Evolutionary conservation across 2,329 filamentous ascomycete genomes (phyloP), one percentile per base, ranked within the genome.

Genomic region (Venturia effusa): DNA sequence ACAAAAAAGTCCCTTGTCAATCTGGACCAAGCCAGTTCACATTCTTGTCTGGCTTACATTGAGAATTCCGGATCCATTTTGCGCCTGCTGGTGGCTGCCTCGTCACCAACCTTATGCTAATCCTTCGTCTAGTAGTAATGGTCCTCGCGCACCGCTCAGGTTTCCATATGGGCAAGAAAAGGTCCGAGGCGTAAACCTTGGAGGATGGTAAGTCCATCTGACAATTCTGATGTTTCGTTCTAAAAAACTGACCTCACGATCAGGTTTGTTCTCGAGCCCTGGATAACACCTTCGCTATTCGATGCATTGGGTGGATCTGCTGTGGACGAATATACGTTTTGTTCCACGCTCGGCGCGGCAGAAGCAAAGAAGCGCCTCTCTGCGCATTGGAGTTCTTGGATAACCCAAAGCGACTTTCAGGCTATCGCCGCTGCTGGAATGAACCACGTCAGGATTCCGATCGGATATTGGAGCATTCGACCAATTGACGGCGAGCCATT

Each of bases 381-480:
- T 73, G 82, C 89, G 66, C 94, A 99, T 75, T 99, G 99, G 76
- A 87, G 92, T 1, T 85, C 84, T 0, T 99, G 96, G 71, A 86
- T 97, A 48, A 92, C 85, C 0, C 90, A 95, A 72, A 79, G 88
- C 64, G 92, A 90, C 2, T 96, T 97, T 74, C 81, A 81, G 64
- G 88, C 93, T 48, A 97, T 99, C 65, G 85, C 86, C 61, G 87
- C 85, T 45, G 94, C 94, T 1, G 94, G 94, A 0, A 84, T 99
- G 59, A 94, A 99, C 72, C 94, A 99, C 73, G 89, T 99, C n/a
- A 88, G 94, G 63, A 97, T 99, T 62, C 92, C 90, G 0, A 97
- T 88, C 73, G 90, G 88, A 11, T 99, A 99, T 79, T 99, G 94
- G 94, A 91, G 92, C 0, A 87, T 97, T 1, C 84, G 86, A 65